A percentile compares a stretch with the other conserved stretches of the same genome.
Conservation (phyloP, 2,329 filamentous ascomycete genomes). For the Curvularia verruculosa region DNA sequence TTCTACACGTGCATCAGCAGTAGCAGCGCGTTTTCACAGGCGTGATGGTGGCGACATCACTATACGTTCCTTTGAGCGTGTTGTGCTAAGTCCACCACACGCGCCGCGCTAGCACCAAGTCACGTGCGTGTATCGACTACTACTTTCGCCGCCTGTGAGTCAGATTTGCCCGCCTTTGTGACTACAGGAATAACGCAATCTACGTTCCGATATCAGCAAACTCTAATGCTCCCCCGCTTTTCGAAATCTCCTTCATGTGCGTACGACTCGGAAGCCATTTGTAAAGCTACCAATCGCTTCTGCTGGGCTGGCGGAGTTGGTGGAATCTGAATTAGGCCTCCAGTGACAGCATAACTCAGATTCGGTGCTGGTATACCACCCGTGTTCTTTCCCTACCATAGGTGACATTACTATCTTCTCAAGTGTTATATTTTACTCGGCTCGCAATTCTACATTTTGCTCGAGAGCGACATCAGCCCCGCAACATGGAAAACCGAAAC, state of each 20-base stretch:
- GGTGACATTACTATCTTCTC: neutral
- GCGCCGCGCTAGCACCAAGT: constrained; percentile 32
- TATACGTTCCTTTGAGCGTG: constrained; percentile 22
- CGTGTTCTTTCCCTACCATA: neutral
- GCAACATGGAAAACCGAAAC: constrained; percentile 19
- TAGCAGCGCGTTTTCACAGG: constrained; percentile 11
- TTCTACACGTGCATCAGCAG: constrained; percentile 31
- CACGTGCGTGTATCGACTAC: constrained; percentile 33
- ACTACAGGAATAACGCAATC: neutral
- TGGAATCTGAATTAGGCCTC: constrained; percentile 6
- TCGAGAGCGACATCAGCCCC: neutral
- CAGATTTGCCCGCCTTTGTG: constrained; percentile 1
- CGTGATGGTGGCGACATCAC: constrained; percentile 32
- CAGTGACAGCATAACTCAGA: neutral
- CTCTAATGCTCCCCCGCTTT: neutral
- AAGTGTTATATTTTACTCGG: too few relatives aligned
- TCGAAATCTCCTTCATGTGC: neutral
- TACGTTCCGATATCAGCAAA: neutral
- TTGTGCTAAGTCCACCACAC: constrained; percentile 24
- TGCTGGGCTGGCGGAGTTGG: constrained; percentile 2
- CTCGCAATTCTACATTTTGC: neutral
- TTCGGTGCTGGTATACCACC: neutral
- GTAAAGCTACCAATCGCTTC: neutral
- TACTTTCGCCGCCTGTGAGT: constrained; percentile 1
- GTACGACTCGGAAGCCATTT: neutral